These are phyloP conservation scores for Kluyveromyces aestuarii DNA, from an alignment of 805 yeast species.

Conservation along the genomic window DNA sequence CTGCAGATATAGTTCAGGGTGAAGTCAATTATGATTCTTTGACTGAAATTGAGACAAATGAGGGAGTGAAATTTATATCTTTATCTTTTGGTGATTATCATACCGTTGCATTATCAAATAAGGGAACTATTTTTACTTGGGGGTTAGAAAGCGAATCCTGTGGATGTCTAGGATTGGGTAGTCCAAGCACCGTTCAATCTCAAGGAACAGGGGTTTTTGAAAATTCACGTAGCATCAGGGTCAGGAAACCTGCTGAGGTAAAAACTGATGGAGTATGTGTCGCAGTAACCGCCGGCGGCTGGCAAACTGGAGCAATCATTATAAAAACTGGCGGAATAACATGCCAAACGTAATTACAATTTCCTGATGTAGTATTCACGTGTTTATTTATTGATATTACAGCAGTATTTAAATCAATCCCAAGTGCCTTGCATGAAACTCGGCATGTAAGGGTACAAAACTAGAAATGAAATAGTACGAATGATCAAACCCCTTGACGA, in stretches of 20 bases:
- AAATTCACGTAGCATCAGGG: conserved; percentile 25
- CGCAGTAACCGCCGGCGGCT: conserved; percentile 65
- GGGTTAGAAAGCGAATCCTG: conserved; percentile 53
- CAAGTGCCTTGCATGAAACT: conserved; percentile 68
- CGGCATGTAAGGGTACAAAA: conserved; percentile 76
- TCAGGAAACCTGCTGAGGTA: conserved; percentile 36
- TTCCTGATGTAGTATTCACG: background rate
- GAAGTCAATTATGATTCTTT: conserved; percentile 9
- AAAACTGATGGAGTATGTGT: conserved; percentile 38
- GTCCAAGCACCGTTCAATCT: conserved; percentile 14
- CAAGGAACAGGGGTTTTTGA: conserved; percentile 24
- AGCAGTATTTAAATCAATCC: conserved; percentile 21
- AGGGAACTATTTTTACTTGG: conserved; percentile 56
- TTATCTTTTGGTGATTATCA: conserved; percentile 70
- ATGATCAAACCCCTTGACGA: conserved; percentile 84
- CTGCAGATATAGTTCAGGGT: conserved; percentile 13
- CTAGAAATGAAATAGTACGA: conserved; percentile 78
- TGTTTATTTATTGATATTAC: conserved; percentile 1
- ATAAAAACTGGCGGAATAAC: conserved; percentile 6
- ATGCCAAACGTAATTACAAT: background rate
- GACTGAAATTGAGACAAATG: conserved; percentile 14
- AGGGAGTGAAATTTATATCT: conserved; percentile 38
- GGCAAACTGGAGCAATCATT: conserved; percentile 68
- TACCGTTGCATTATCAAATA: conserved; percentile 46
- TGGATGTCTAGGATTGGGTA: conserved; percentile 68